Percentiles rank a stretch among this genome's conserved stretches.
Conservation (phyloP, 139 green algal genomes). For the Chlamydomonas applanata region DNA sequence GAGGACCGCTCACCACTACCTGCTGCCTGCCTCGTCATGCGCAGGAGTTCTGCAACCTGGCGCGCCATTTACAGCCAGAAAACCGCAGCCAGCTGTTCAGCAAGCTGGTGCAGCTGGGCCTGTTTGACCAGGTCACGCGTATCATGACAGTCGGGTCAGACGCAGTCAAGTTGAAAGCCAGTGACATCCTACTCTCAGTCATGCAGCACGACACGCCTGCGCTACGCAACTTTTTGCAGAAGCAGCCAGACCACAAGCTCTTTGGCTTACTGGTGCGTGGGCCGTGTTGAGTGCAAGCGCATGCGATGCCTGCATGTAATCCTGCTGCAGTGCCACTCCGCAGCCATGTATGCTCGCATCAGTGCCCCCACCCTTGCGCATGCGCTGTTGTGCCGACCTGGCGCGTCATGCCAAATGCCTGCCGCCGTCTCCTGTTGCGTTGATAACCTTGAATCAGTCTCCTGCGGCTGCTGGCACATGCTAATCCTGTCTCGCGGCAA, state of each 20-base stretch:
- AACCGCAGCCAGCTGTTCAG: conserved; percentile 62
- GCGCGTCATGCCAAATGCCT: too few species aligned
- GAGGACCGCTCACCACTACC: too few species aligned
- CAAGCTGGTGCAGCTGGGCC: conserved; percentile 74
- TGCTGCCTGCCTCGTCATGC: conserved; percentile 2
- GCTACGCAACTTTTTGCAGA: conserved; percentile 74
- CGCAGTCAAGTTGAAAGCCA: conserved; percentile 63
- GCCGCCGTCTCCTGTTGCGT: too few species aligned
- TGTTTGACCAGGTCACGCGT: conserved; percentile 75
- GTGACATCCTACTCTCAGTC: conserved; percentile 84
- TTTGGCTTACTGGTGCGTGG: conserved; percentile 71
- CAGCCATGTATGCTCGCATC: not conserved
- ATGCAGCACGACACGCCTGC: conserved; percentile 78
- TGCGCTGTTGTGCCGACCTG: too few species aligned
- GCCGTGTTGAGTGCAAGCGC: too few species aligned
- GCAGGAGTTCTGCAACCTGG: conserved; percentile 90
- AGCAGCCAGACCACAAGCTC: conserved; percentile 57
- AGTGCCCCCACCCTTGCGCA: not conserved
- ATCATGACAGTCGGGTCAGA: conserved; percentile 41
- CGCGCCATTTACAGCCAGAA: conserved; percentile 81
- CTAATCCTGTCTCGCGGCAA: too few species aligned
- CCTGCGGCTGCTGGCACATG: too few species aligned
- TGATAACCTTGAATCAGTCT: too few species aligned
- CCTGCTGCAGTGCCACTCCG: too few species aligned
- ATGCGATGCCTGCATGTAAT: not conserved